Evolutionary conservation across 495 filamentous ascomycete species (phyloP).

Genomic region (Evernia prunastri): DNA sequence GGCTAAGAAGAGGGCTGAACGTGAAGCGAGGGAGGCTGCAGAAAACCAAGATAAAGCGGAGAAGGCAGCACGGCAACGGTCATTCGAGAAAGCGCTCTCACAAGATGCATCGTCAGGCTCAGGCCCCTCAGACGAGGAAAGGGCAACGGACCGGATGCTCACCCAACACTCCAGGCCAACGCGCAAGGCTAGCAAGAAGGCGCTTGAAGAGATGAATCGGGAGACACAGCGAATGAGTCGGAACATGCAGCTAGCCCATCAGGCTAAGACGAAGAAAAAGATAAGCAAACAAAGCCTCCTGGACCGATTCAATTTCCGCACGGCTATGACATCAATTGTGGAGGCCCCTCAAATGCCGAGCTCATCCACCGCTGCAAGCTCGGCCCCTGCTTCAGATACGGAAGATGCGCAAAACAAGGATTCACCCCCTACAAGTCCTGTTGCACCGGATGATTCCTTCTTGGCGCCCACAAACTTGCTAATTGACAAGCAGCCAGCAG

Average conservation of each 20-base stretch:
- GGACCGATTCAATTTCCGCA: constrained; percentile 70
- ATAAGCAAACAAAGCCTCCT: constrained; percentile 80
- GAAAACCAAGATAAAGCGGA: constrained; percentile 46
- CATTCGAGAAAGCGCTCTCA: constrained; percentile 33
- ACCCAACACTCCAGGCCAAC: constrained; percentile 61
- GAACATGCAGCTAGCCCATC: constrained; percentile 85
- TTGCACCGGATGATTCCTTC: constrained; percentile 31
- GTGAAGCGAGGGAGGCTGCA: constrained; percentile 55
- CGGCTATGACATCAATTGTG: constrained; percentile 28
- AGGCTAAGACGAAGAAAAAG: constrained; percentile 86
- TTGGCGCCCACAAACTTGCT: background rate
- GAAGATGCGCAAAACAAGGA: constrained; percentile 40
- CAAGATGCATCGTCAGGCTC: constrained; percentile 14
- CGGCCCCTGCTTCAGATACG: constrained; percentile 44
- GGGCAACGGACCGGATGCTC: constrained; percentile 50
- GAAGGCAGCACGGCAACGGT: constrained; percentile 43
- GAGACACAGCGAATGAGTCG: constrained; percentile 89
- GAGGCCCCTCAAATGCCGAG: constrained; percentile 29
- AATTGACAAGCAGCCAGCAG: background rate
- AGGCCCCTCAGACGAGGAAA: constrained; percentile 46
- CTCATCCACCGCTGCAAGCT: constrained; percentile 39
- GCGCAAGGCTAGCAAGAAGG: constrained; percentile 91
- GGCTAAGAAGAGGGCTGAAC: constrained; percentile 62
- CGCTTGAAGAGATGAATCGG: constrained; percentile 85
- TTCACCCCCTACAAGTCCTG: constrained; percentile 48